Percentiles rank a stretch among this genome's conserved stretches.
phyloP scores from a whole-genome alignment of 164 flowering plant genomes.

The Sextonia rubra region DNA sequence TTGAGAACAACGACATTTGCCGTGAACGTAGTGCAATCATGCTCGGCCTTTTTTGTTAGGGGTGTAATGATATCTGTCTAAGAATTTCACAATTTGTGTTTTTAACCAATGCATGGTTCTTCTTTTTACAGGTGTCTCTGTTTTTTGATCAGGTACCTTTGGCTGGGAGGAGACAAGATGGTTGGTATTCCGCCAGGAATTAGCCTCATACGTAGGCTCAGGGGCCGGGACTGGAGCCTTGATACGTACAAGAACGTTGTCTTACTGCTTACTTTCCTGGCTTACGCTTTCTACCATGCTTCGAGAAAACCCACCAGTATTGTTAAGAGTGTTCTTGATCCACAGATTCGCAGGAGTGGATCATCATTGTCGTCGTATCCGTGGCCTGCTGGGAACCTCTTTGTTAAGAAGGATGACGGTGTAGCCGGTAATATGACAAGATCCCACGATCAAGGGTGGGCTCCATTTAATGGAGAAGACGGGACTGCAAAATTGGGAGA shows the following conservation, averaged over 20 bases:
- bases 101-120: background rate
- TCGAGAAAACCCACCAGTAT: conserved; percentile 87
- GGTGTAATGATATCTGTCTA: no score
- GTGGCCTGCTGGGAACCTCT: conserved; percentile 63
- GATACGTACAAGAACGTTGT: conserved; percentile 50
- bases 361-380: conserved; percentile 10
- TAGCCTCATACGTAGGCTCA: conserved; percentile 33
- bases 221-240: conserved; percentile 52
- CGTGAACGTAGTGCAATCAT: no score
- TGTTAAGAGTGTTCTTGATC: conserved; percentile 76
- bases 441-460: conserved; percentile 49
- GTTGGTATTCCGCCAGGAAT: conserved; percentile 60
- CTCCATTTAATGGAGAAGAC: conserved; percentile 67
- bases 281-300: conserved; percentile 87
- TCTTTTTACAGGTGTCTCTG: background rate
- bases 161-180: background rate
- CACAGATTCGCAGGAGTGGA: conserved; percentile 28
- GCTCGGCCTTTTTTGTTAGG: no score
- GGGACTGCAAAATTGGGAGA: conserved; percentile 81
- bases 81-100: no score
- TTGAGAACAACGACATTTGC: no score
- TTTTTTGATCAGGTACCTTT: background rate
- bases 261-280: conserved; percentile 73
- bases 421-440: conserved; percentile 8
- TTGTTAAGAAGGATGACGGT: conserved; percentile 30